Percentiles rank a stretch among this genome's conserved stretches.
phyloP scores from a whole-genome alignment of 1,284 basidiomycete species.

The Grifola frondosa region DNA sequence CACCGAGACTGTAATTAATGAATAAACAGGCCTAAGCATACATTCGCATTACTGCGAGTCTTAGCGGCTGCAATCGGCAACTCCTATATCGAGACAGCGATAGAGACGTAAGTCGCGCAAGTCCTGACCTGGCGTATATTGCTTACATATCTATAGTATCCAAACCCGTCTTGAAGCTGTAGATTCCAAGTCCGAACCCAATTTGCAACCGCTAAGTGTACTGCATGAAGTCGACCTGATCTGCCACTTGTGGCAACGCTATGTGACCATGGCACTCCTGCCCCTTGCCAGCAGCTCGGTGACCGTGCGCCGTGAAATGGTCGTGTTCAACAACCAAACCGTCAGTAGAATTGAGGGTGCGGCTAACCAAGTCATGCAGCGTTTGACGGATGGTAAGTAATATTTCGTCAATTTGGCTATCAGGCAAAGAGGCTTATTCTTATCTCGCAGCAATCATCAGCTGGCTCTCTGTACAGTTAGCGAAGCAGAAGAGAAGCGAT shows the following conservation, averaged over 20 bases:
- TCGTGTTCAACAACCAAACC: constrained; percentile 89
- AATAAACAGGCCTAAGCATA: constrained; percentile 80
- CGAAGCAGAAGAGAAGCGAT: constrained; percentile 94
- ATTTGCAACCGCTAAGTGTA: constrained; percentile 66
- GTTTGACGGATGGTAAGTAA: constrained; percentile 76
- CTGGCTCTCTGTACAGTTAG: constrained; percentile 73
- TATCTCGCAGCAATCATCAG: constrained; percentile 54
- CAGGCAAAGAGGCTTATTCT: not conserved
- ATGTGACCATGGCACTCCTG: constrained; percentile 87
- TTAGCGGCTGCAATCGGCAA: constrained; percentile 87
- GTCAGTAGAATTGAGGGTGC: constrained; percentile 87
- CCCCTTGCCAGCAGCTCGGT: constrained; percentile 87
- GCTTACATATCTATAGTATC: constrained; percentile 47
- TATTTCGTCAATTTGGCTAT: not conserved
- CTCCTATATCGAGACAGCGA: constrained; percentile 87
- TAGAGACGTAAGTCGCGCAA: constrained; percentile 75
- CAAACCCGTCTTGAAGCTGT: constrained; percentile 68
- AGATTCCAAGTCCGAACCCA: constrained; percentile 82
- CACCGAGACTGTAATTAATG: not conserved
- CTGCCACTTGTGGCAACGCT: constrained; percentile 96
- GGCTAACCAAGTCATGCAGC: constrained; percentile 83
- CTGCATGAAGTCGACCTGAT: constrained; percentile 85
- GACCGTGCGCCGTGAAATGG: constrained; percentile 91
- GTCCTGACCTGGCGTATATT: not conserved
- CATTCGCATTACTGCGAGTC: constrained; percentile 82